Conservation (phyloP, 2,329 filamentous ascomycete species). For the Epicoccum sorghinum region DNA sequence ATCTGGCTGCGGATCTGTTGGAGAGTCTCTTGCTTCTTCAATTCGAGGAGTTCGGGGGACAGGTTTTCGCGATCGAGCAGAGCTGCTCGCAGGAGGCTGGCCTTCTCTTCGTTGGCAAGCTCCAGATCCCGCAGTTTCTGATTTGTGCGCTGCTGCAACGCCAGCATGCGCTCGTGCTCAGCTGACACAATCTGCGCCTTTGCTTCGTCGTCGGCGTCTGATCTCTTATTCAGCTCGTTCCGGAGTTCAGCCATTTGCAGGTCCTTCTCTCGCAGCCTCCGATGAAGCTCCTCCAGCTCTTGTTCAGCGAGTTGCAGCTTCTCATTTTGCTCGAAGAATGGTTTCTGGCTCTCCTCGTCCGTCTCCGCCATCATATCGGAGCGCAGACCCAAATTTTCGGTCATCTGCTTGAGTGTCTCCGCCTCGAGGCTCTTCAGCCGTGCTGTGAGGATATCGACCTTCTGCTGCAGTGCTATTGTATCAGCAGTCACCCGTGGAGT, state of each 20-base stretch:
- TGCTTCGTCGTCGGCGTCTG: constrained; percentile 38
- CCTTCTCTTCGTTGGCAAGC: constrained; percentile 44
- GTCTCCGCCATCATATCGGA: constrained; percentile 46
- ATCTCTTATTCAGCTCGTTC: constrained; percentile 45
- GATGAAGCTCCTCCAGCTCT: constrained; percentile 44
- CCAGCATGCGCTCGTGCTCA: constrained; percentile 44
- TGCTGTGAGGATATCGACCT: constrained; percentile 47
- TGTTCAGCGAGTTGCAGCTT: constrained; percentile 45
- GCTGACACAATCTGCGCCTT: constrained; percentile 40
- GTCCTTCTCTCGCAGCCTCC: constrained; percentile 44
- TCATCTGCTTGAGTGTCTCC: constrained; percentile 51
- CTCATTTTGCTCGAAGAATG: constrained; percentile 48
- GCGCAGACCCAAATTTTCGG: constrained; percentile 48
- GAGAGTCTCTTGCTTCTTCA: constrained; percentile 41
- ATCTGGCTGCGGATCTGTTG: constrained; percentile 44
- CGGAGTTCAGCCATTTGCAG: constrained; percentile 44
- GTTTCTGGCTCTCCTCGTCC: constrained; percentile 45
- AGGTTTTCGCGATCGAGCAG: constrained; percentile 43
- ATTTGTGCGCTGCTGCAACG: constrained; percentile 43
- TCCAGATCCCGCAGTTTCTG: constrained; percentile 44
- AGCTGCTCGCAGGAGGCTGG: constrained; percentile 41
- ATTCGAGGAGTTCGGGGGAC: constrained; percentile 39
- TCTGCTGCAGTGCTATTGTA: constrained; percentile 48
- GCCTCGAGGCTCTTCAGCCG: constrained; percentile 46
- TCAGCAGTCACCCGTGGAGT: constrained; percentile 37